These are phyloP conservation scores for Botrytis hyacinthi DNA, from an alignment of 2,329 filamentous ascomycete species.

Conservation along the genomic window DNA sequence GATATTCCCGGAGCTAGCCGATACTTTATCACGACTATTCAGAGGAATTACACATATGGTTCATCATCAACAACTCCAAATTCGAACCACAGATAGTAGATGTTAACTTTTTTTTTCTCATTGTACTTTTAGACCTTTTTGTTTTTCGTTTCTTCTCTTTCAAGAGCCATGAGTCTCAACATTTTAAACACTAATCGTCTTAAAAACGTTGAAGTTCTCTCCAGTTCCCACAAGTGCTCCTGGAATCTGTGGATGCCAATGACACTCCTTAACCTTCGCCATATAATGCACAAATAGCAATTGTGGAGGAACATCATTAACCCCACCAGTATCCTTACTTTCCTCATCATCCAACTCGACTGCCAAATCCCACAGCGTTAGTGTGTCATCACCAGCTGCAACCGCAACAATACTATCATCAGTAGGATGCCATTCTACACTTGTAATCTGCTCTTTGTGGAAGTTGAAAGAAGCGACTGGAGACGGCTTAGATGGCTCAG, in stretches of 20 bases:
- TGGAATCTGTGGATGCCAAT: slow-evolving; percentile 97
- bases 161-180: background rate
- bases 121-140: background rate
- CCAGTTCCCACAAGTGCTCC: slow-evolving; percentile 88
- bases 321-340: slow-evolving; percentile 83
- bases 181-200: slow-evolving; percentile 73
- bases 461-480: slow-evolving; percentile 93
- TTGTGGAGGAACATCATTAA: slow-evolving; percentile 87
- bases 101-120: slow-evolving; percentile 16
- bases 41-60: background rate
- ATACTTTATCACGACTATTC: background rate
- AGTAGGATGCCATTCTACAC: slow-evolving; percentile 94
- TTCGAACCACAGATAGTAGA: background rate
- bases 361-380: slow-evolving; percentile 94
- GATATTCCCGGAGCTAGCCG: background rate
- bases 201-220: slow-evolving; percentile 80
- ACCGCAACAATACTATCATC: slow-evolving; percentile 95
- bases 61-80: background rate
- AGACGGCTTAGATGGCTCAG: slow-evolving; percentile 55
- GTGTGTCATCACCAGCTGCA: slow-evolving; percentile 86
- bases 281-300: slow-evolving; percentile 96
- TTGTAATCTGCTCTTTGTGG: slow-evolving; percentile 95
- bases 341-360: slow-evolving; percentile 98
- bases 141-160: background rate
- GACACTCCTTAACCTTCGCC: slow-evolving; percentile 89